These are phyloP conservation scores for Carex sylvatica DNA, from an alignment of 202 grass and related monocot species.

Conservation along the genomic window DNA sequence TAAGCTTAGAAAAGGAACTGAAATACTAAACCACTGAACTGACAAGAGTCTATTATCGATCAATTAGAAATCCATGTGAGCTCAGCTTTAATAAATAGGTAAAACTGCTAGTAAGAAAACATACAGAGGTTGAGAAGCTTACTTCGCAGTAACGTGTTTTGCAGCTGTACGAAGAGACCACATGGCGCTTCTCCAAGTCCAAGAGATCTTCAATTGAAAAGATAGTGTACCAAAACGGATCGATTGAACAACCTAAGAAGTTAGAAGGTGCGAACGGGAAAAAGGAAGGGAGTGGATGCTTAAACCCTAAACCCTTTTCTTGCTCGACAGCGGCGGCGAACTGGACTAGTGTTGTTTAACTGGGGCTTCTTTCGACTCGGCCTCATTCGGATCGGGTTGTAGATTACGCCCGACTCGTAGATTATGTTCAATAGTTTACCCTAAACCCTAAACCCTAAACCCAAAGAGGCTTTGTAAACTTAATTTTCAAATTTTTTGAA, in stretches of 20 bases:
- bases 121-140: neutral
- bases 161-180: constrained; percentile 17
- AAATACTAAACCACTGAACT: neutral
- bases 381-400: neutral
- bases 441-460: too few species aligned
- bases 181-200: neutral
- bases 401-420: neutral
- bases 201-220: neutral
- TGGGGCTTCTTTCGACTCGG: neutral
- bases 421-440: too few species aligned
- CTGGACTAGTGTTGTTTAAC: neutral
- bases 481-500: too few species aligned
- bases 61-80: neutral
- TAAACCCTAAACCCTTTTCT: constrained; percentile 7
- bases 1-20: neutral
- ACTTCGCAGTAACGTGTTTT: neutral
- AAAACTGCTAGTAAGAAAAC: neutral
- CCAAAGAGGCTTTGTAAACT: too few species aligned
- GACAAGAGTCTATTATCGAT: neutral
- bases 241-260: neutral
- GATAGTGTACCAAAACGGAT: neutral
- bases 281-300: neutral
- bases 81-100: neutral
- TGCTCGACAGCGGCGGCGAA: neutral
- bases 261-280: neutral